phyloP scores from a whole-genome alignment of 345 rosid genomes.

The Brassica carinata region DNA sequence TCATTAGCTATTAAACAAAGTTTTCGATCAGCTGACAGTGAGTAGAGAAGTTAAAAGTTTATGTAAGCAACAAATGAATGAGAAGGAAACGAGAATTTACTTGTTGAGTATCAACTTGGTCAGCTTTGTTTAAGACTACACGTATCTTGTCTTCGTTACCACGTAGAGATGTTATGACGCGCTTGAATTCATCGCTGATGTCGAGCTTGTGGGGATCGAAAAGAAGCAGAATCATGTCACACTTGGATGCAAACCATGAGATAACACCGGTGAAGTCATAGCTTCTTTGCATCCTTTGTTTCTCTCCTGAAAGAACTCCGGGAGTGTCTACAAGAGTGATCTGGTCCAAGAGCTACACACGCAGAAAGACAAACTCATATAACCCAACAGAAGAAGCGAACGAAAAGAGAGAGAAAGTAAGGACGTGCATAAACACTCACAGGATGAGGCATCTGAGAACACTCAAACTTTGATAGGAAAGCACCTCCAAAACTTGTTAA shows the following conservation, averaged over 20 bases:
- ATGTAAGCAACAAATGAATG: neutral
- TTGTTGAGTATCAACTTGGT: conserved; percentile 94
- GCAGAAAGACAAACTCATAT: conserved; percentile 8
- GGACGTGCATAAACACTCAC: conserved; percentile 44
- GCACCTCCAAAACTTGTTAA: conserved; percentile 89
- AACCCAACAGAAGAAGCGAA: neutral
- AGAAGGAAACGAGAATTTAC: conserved; percentile 38
- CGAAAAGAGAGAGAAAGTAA: neutral
- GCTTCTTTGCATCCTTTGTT: conserved; percentile 83
- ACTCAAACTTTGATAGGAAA: conserved; percentile 81
- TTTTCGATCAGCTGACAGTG: neutral
- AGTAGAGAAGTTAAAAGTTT: neutral
- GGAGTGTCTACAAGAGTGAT: conserved; percentile 94
- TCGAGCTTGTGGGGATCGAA: conserved; percentile 98
- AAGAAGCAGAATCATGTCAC: conserved; percentile 89
- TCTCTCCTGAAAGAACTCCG: conserved; percentile 94
- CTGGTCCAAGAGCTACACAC: conserved; percentile 76
- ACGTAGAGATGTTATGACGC: conserved; percentile 79
- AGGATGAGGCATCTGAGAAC: conserved; percentile 95
- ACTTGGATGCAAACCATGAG: conserved; percentile 97
- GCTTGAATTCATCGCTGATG: conserved; percentile 92
- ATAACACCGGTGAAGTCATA: conserved; percentile 91
- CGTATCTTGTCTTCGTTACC: conserved; percentile 96
- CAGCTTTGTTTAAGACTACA: conserved; percentile 92
- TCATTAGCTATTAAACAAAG: conserved; percentile 65